Evolutionary conservation across 2,329 filamentous ascomycete species (phyloP).

Genomic region (Rhinocladiella mackenziei): DNA sequence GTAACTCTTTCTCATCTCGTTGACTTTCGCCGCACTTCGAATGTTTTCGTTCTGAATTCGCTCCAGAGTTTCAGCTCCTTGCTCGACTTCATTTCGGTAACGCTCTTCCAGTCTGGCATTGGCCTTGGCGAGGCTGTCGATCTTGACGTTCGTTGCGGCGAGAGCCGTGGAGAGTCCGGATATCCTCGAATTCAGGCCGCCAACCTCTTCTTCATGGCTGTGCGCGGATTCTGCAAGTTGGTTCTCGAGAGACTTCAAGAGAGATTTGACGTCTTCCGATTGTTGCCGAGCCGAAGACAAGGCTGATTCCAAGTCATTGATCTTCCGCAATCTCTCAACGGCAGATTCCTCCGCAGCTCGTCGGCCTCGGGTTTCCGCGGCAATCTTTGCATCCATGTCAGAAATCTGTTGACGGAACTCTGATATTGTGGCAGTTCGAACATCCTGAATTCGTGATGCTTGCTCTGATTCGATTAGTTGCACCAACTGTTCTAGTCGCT

Average conservation of each 20-base stretch:
- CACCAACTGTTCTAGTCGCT: constrained; percentile 42
- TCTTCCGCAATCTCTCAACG: constrained; percentile 35
- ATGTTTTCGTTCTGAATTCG: constrained; percentile 39
- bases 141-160: constrained; percentile 35
- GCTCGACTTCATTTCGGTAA: constrained; percentile 37
- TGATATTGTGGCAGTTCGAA: constrained; percentile 33
- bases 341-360: constrained; percentile 36
- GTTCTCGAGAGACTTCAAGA: constrained; percentile 33
- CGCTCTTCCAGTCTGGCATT: constrained; percentile 39
- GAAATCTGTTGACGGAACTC: constrained; percentile 33
- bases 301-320: constrained; percentile 37
- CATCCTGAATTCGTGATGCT: constrained; percentile 36
- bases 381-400: constrained; percentile 36
- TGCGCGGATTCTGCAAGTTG: constrained; percentile 29
- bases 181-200: constrained; percentile 41
- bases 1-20: constrained; percentile 30
- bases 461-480: constrained; percentile 41
- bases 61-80: constrained; percentile 37
- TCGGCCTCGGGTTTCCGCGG: constrained; percentile 34
- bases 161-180: constrained; percentile 41
- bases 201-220: constrained; percentile 37
- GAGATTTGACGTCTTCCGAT: constrained; percentile 35
- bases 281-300: constrained; percentile 37
- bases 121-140: constrained; percentile 35
- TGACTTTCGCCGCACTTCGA: constrained; percentile 29